Base-by-base conservation (phyloP, 2,329 filamentous ascomycete genomes). In the Neocatenulostroma microsporum region DNA sequence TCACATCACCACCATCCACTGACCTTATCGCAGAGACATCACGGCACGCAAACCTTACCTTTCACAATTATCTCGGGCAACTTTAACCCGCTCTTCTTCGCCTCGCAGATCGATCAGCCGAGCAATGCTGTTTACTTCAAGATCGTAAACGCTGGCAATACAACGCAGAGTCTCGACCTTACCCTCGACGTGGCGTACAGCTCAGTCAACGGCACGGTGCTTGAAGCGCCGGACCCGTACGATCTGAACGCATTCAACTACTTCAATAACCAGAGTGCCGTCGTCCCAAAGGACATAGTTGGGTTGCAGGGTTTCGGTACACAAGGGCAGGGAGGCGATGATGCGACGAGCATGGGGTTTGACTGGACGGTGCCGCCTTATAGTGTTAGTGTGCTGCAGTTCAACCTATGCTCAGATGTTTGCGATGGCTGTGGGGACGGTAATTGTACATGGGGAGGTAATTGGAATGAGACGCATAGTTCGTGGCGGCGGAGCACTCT, bases 101-200 rank as follows among this genome's bases (percentile, higher is more conserved):
- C 13, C 19, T 27, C 35, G 3, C 15, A 13, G 11, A 9, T 31
- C 11, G 35, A 37, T 20, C 17, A 31, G 9, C 19, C 9, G n/a
- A 37, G 32, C 18, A 26, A 37, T 17, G 30, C 13, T 11, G 18
- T 37, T 12, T 37, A 37, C 35, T 14, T 37, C 27, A 37, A 37
- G 21, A 17, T 29, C 9, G 14, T 36, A 17, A 36, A 36, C 13
- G 23, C 24, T n/a, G 13, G 14, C 9, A n/a, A 18, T 20, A 18
- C 14, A 8, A 17, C 17, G 10, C 5, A 17, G 9, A 13, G 12
- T n/a, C 13, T 32, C 17, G 13, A 17, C 12, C 17, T 23, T 8
- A 23, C 20, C 18, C 14, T 32, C 12, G 13, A 13, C 12, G 9
- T 17, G 17, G 12, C 17, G 12, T 32, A 32, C 20, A 6, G 17